phyloP scores from a whole-genome alignment of 2,329 filamentous ascomycete species.

The Fonsecaea monophora region DNA sequence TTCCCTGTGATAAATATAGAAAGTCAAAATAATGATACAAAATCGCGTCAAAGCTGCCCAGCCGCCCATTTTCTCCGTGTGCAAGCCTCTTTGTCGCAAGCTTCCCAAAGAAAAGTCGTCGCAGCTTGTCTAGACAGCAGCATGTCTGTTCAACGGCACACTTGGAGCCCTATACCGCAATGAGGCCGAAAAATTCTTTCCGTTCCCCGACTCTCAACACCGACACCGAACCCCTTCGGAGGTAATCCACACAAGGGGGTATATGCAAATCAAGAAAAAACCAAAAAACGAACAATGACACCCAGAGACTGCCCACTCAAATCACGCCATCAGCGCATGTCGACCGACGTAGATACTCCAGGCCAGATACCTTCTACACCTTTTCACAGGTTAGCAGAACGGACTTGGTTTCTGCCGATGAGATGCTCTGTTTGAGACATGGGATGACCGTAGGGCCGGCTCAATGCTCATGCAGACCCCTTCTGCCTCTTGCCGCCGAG shows the following conservation, averaged over 20 bases:
- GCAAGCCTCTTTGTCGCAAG: constrained; percentile 5
- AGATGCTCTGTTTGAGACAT: neutral
- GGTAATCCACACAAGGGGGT: constrained; percentile 8
- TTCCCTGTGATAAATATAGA: neutral
- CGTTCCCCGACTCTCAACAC: constrained; percentile 1
- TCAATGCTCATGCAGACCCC: constrained; percentile 39
- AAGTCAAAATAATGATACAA: constrained; percentile 23
- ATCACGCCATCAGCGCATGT: neutral
- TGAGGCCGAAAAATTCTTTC: constrained; percentile 3
- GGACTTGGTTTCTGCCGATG: neutral
- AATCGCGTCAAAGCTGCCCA: constrained; percentile 11
- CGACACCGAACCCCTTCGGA: constrained; percentile 19
- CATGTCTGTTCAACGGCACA: constrained; percentile 5
- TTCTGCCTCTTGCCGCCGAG: constrained; percentile 57
- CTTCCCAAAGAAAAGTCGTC: constrained; percentile 4
- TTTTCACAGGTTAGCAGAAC: neutral
- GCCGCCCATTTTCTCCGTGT: constrained; percentile 11
- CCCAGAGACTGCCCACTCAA: neutral
- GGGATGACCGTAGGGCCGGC: neutral
- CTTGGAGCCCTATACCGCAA: neutral
- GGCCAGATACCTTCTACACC: neutral
- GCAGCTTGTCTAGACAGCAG: constrained; percentile 7
- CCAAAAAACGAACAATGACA: constrained; percentile 3
- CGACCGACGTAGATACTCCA: neutral
- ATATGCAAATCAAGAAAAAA: constrained; percentile 20